phyloP scores from a whole-genome alignment of 108 stramenopile genomes.

The Cyclotella baltica region DNA sequence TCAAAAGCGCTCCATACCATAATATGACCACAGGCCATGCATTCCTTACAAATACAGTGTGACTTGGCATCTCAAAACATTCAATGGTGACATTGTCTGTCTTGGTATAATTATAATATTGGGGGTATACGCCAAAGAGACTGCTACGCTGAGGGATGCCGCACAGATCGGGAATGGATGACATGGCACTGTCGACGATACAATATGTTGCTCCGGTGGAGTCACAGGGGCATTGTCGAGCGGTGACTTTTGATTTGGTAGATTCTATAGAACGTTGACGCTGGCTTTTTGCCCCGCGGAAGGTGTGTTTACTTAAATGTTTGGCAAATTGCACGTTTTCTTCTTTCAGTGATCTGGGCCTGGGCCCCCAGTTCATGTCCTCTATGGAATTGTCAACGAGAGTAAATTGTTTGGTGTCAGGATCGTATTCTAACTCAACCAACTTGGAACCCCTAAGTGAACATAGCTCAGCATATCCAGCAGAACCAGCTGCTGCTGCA shows the following conservation, averaged over 20 bases:
- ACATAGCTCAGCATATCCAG: conserved; percentile 31
- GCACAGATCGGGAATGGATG: conserved; percentile 36
- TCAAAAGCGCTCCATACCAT: conserved; percentile 55
- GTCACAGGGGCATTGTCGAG: conserved; percentile 46
- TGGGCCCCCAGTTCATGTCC: neutral
- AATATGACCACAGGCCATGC: conserved; percentile 54
- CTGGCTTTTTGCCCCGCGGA: neutral
- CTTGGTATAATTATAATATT: conserved; percentile 2
- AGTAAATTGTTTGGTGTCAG: conserved; percentile 24
- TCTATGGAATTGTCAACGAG: conserved; percentile 9
- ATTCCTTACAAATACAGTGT: conserved; percentile 55
- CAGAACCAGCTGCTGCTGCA: no score
- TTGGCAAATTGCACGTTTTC: conserved; percentile 11
- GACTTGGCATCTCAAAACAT: conserved; percentile 43
- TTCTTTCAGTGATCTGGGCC: neutral
- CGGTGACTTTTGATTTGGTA: conserved; percentile 16
- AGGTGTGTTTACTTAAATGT: neutral
- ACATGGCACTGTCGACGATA: conserved; percentile 29
- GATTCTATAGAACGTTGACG: neutral
- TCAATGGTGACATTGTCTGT: conserved; percentile 26
- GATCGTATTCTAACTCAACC: conserved; percentile 41
- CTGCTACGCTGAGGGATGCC: conserved; percentile 18
- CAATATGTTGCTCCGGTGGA: conserved; percentile 33
- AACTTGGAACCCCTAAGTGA: conserved; percentile 18
- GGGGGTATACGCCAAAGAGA: neutral